Conservation (phyloP, 1,284 basidiomycete genomes). For the Cutaneotrichosporon sp. region DNA sequence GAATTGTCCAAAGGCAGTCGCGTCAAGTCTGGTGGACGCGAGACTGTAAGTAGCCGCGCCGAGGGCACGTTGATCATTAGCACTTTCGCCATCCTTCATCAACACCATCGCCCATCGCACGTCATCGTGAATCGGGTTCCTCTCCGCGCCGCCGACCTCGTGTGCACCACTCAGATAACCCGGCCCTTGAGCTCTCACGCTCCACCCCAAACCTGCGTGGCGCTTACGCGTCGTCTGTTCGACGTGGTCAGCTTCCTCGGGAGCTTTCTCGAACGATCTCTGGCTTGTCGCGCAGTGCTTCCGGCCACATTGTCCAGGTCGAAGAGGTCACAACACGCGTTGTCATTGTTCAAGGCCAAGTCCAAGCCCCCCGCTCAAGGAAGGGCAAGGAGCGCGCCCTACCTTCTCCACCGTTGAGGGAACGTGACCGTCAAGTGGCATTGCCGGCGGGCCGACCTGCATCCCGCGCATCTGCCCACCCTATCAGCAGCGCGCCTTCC, state of each 20-base stretch:
- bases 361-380: neutral
- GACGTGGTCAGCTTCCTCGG: neutral
- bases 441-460: neutral
- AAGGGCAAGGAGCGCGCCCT: neutral
- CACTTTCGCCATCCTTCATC: neutral
- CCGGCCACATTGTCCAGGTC: neutral
- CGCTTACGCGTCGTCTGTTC: neutral
- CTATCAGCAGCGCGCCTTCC: neutral
- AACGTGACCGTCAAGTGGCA: neutral
- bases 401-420: neutral
- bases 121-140: neutral
- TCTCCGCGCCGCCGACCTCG: neutral
- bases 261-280: neutral
- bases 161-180: neutral
- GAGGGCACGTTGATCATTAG: neutral
- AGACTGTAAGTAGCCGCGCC: neutral
- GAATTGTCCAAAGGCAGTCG: neutral
- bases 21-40: neutral
- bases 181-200: neutral
- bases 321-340: neutral
- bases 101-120: neutral
- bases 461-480: neutral
- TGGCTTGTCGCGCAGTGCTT: neutral
- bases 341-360: neutral
- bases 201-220: neutral